A percentile compares a stretch with the other conserved stretches of the same genome.
Conservation (phyloP, 106 monocot genomes). For the Vanilla planifolia region DNA sequence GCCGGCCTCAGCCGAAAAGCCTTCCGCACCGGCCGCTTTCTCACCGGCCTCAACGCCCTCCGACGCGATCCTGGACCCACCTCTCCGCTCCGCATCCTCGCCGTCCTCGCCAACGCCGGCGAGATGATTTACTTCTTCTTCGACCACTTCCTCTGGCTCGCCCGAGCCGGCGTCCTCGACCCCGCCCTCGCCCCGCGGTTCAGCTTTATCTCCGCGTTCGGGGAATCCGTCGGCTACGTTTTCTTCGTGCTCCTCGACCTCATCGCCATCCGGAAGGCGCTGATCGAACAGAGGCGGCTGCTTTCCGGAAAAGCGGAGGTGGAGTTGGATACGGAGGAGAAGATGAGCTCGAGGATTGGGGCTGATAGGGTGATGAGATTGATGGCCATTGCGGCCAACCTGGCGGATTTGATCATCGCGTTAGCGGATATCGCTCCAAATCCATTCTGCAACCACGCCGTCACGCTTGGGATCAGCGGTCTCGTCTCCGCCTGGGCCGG, state of each 20-base stretch:
- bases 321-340: constrained; percentile 7
- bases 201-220: constrained; percentile 92
- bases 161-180: constrained; percentile 61
- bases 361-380: constrained; percentile 84
- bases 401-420: constrained; percentile 75
- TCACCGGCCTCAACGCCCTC: constrained; percentile 86
- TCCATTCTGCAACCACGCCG: constrained; percentile 75
- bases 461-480: constrained; percentile 86
- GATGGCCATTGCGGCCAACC: constrained; percentile 75
- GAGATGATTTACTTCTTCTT: constrained; percentile 99
- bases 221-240: constrained; percentile 76
- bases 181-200: constrained; percentile 41
- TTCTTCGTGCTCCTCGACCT: constrained; percentile 73
- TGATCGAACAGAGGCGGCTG: constrained; percentile 34
- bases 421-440: constrained; percentile 83
- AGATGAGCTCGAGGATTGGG: constrained; percentile 28
- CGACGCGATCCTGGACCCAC: constrained; percentile 45
- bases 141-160: constrained; percentile 88
- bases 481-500: constrained; percentile 97
- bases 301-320: constrained; percentile 7
- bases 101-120: constrained; percentile 76
- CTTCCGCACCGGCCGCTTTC: constrained; percentile 86
- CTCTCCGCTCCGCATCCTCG: constrained; percentile 30
- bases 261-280: constrained; percentile 44
- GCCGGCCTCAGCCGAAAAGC: constrained; percentile 96